Conservation (phyloP, 208 protist genomes). For the Crithidia brevicula region DNA sequence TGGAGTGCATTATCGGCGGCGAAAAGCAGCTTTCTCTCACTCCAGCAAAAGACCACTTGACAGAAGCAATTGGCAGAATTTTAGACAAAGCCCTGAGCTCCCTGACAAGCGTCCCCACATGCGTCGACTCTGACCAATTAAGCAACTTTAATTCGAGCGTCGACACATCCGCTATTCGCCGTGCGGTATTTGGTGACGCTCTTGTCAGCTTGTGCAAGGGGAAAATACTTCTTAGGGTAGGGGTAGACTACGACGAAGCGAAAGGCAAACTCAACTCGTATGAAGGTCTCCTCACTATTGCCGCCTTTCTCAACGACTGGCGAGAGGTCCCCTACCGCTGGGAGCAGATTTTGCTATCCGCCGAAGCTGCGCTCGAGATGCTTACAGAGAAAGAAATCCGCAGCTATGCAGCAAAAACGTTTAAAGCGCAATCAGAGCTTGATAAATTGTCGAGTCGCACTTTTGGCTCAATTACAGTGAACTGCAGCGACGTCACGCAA, state of each 20-base stretch:
- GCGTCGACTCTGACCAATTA: constrained; percentile 23
- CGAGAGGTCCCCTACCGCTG: constrained; percentile 29
- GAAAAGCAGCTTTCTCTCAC: constrained; percentile 47
- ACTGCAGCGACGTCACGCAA: constrained; percentile 35
- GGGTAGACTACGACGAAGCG: constrained; percentile 44
- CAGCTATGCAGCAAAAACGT: constrained; percentile 35
- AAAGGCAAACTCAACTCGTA: constrained; percentile 36
- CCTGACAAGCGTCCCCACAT: constrained; percentile 37
- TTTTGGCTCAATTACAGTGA: constrained; percentile 48
- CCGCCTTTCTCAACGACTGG: constrained; percentile 50
- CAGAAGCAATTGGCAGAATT: constrained; percentile 33
- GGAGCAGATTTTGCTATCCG: constrained; percentile 16
- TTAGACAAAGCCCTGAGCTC: constrained; percentile 45
- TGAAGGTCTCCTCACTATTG: constrained; percentile 31
- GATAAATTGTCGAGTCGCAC: constrained; percentile 44
- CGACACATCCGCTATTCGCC: constrained; percentile 11
- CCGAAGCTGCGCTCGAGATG: constrained; percentile 7
- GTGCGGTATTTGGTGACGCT: constrained; percentile 18
- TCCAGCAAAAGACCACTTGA: constrained; percentile 47
- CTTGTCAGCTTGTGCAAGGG: constrained; percentile 36
- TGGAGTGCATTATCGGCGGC: constrained; percentile 58
- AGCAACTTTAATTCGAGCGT: constrained; percentile 9
- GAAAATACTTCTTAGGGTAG: constrained; percentile 22
- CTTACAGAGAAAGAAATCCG: constrained; percentile 57
- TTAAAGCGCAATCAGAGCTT: constrained; percentile 50